These are phyloP conservation scores for Naganishia vishniacii DNA, from an alignment of 768 basidiomycete species.

Conservation along the genomic window DNA sequence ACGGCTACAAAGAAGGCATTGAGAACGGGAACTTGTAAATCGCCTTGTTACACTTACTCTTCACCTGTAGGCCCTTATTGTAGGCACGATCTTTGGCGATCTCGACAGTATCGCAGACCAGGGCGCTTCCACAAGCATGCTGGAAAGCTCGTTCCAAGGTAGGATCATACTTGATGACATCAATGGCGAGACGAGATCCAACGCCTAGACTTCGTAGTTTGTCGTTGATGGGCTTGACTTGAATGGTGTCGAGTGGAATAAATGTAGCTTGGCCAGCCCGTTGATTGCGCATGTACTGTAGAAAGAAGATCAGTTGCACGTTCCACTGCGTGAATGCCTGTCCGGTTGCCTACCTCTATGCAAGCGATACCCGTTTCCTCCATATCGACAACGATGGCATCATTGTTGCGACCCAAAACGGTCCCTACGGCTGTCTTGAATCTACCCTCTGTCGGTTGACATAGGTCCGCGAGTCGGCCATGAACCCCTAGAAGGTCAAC, in stretches of 20 bases:
- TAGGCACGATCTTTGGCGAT: slow-evolving; percentile 85
- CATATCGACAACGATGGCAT: slow-evolving; percentile 91
- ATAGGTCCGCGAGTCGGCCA: slow-evolving; percentile 86
- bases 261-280: slow-evolving; percentile 94
- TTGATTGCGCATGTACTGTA: slow-evolving; percentile 86
- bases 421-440: slow-evolving; percentile 88
- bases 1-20: slow-evolving; percentile 59
- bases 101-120: slow-evolving; percentile 94
- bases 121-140: slow-evolving; percentile 87
- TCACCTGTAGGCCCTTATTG: slow-evolving; percentile 91
- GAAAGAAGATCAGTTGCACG: neutral
- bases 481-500: slow-evolving; percentile 62
- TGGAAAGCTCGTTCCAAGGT: slow-evolving; percentile 89
- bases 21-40: neutral
- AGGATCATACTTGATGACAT: slow-evolving; percentile 75
- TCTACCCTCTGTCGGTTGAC: slow-evolving; percentile 86
- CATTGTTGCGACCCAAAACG: slow-evolving; percentile 86
- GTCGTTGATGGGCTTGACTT: slow-evolving; percentile 87
- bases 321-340: neutral
- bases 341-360: slow-evolving; percentile 64
- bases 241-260: slow-evolving; percentile 95
- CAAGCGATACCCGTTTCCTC: slow-evolving; percentile 97
- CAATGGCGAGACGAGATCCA: slow-evolving; percentile 76
- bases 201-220: slow-evolving; percentile 88
- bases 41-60: slow-evolving; percentile 59